phyloP scores from a whole-genome alignment of 2,329 filamentous ascomycete genomes.

The Fonsecaea monophora region DNA sequence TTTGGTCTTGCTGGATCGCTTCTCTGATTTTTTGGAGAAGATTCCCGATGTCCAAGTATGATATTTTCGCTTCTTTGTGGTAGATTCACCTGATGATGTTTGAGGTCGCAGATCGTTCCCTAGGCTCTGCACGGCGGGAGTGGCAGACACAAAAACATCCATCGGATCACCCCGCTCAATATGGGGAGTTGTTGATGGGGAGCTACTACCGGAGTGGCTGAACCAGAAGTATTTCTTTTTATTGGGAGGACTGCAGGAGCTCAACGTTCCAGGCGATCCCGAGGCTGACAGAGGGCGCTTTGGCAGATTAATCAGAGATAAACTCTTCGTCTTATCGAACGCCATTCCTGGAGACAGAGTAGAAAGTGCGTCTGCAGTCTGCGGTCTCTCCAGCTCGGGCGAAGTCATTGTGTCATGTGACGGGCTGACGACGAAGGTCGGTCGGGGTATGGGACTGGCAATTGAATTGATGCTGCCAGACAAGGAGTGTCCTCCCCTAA shows the following conservation, averaged over 20 bases:
- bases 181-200: slow-evolving; percentile 44
- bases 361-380: slow-evolving; percentile 50
- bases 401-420: slow-evolving; percentile 35
- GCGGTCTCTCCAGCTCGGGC: slow-evolving; percentile 48
- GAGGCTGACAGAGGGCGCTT: slow-evolving; percentile 53
- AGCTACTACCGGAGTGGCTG: slow-evolving; percentile 42
- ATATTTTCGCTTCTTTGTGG: slow-evolving; percentile 73
- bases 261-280: slow-evolving; percentile 40
- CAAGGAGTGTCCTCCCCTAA: slow-evolving; percentile 72
- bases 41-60: slow-evolving; percentile 66
- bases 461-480: slow-evolving; percentile 82
- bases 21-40: slow-evolving; percentile 57
- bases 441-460: slow-evolving; percentile 60
- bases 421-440: slow-evolving; percentile 40
- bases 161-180: slow-evolving; percentile 38
- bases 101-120: slow-evolving; percentile 38
- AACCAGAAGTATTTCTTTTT: slow-evolving; percentile 44
- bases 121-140: slow-evolving; percentile 10
- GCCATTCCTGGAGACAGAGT: slow-evolving; percentile 38
- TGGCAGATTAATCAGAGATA: slow-evolving; percentile 36
- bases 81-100: slow-evolving; percentile 46
- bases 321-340: slow-evolving; percentile 40
- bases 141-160: slow-evolving; percentile 21
- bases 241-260: slow-evolving; percentile 37
- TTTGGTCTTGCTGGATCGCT: slow-evolving; percentile 53